A percentile compares a stretch with the other conserved stretches of the same genome.
phyloP scores from a whole-genome alignment of 805 yeast species.

The Hanseniaspora valbyensis region DNA sequence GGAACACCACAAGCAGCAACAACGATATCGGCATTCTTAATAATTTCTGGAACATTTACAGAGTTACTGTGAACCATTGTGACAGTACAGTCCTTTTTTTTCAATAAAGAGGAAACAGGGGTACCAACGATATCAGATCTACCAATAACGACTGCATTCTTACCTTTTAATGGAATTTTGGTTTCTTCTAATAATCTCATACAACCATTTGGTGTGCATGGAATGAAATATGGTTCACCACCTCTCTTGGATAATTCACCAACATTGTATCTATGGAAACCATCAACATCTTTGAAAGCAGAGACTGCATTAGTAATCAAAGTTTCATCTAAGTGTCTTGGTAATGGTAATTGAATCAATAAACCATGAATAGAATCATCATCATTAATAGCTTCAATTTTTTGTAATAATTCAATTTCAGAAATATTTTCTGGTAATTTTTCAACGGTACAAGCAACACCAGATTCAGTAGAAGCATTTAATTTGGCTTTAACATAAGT shows the following conservation, averaged over 20 bases:
- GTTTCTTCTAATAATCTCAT: conserved; percentile 51
- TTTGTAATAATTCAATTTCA: conserved; percentile 44
- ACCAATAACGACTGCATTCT: conserved; percentile 73
- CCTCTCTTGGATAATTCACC: conserved; percentile 68
- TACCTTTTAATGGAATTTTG: conserved; percentile 47
- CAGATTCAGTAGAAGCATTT: conserved; percentile 64
- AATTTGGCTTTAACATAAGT: conserved; percentile 72
- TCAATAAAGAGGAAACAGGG: conserved; percentile 62
- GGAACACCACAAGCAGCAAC: conserved; percentile 87
- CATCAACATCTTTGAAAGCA: conserved; percentile 69
- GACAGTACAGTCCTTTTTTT: conserved; percentile 63
- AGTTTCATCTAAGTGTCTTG: conserved; percentile 57
- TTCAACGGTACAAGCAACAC: conserved; percentile 49
- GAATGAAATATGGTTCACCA: conserved; percentile 59
- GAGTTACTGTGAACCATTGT: conserved; percentile 65
- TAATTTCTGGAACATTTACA: conserved; percentile 38
- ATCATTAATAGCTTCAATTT: conserved; percentile 46
- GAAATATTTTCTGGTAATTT: conserved; percentile 47
- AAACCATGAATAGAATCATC: conserved; percentile 58
- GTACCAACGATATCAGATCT: conserved; percentile 80
- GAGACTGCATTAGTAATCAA: conserved; percentile 55
- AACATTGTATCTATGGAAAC: conserved; percentile 65
- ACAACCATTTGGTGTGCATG: conserved; percentile 79
- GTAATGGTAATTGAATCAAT: conserved; percentile 67
- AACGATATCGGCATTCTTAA: conserved; percentile 61